Conservation (phyloP, 805 yeast species). For the Dipodascus geniculatus region DNA sequence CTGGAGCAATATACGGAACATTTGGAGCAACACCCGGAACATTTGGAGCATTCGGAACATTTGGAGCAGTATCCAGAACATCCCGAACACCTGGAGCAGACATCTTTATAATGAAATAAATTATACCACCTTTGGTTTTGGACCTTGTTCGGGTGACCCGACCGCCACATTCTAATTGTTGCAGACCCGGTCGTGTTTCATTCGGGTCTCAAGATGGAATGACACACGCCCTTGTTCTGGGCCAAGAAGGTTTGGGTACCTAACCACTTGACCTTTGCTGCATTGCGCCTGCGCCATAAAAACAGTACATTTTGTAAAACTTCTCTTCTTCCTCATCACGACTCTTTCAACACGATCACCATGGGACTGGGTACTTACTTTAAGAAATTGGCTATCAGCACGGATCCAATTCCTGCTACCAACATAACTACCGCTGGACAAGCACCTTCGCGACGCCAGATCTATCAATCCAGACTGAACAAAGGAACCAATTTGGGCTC, state of each 20-base stretch:
- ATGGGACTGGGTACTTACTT: constrained; percentile 21
- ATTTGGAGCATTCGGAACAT: too few relatives aligned
- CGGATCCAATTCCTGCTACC: constrained; percentile 15
- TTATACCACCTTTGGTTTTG: too few relatives aligned
- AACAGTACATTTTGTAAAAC: neutral
- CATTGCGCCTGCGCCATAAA: neutral
- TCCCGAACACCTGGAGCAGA: too few relatives aligned
- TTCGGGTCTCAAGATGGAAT: neutral
- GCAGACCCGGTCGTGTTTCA: neutral
- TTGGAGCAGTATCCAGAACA: too few relatives aligned
- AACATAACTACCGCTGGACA: constrained; percentile 21
- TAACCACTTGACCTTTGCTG: neutral
- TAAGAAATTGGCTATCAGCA: constrained; percentile 8
- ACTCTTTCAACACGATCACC: neutral
- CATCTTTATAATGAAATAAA: too few relatives aligned
- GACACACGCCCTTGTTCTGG: neutral
- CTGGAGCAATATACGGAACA: too few relatives aligned
- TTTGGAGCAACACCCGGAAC: too few relatives aligned
- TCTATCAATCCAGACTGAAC: constrained; percentile 32
- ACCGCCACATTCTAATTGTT: neutral
- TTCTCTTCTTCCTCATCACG: neutral
- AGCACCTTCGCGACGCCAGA: constrained; percentile 25
- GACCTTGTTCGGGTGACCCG: too few relatives aligned
- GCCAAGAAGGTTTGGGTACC: neutral
- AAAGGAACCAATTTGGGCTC: constrained; percentile 84